These are phyloP conservation scores for Cercophora scortea DNA, from an alignment of 495 filamentous ascomycete genomes.

Conservation along the genomic window DNA sequence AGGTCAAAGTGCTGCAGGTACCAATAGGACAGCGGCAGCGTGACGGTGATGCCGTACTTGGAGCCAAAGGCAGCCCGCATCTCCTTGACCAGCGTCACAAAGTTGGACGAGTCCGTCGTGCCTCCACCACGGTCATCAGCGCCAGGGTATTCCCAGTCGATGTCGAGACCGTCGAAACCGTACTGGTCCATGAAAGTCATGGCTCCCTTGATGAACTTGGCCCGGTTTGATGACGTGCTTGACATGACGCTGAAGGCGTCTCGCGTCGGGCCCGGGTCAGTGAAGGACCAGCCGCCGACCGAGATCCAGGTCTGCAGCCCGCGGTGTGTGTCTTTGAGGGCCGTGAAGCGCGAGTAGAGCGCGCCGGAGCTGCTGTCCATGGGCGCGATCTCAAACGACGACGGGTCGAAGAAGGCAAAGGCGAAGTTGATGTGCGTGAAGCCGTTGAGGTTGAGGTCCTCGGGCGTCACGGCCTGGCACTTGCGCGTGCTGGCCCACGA, in stretches of 20 bases:
- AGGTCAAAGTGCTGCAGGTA: conserved; percentile 50
- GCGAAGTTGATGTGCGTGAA: conserved; percentile 23
- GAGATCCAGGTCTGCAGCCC: conserved; percentile 25
- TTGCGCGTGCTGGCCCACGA: background rate
- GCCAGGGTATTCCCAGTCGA: conserved; percentile 48
- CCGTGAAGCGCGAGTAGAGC: conserved; percentile 9
- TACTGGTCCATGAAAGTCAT: conserved; percentile 4
- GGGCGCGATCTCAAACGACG: conserved; percentile 1
- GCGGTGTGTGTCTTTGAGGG: conserved; percentile 21
- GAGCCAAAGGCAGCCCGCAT: background rate
- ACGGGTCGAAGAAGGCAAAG: conserved; percentile 15
- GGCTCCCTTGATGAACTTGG: conserved; percentile 13
- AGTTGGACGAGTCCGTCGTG: conserved; percentile 31
- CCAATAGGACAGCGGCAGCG: conserved; percentile 43
- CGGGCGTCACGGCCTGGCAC: conserved; percentile 1
- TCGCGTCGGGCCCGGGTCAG: conserved; percentile 20
- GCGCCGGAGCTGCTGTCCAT: conserved; percentile 1
- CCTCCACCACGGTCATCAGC: conserved; percentile 29
- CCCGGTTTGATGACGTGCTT: conserved; percentile 6
- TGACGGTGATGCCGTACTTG: conserved; percentile 20
- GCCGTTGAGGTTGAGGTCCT: conserved; percentile 1
- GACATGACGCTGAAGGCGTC: conserved; percentile 14
- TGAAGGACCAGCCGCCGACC: conserved; percentile 39
- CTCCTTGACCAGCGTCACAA: conserved; percentile 10
- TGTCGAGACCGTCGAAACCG: conserved; percentile 37